Percentiles rank a stretch among this genome's conserved stretches.
These are phyloP conservation scores for Chenopodium formosanum DNA, from an alignment of 148 eudicot species.

Conservation along the genomic window DNA sequence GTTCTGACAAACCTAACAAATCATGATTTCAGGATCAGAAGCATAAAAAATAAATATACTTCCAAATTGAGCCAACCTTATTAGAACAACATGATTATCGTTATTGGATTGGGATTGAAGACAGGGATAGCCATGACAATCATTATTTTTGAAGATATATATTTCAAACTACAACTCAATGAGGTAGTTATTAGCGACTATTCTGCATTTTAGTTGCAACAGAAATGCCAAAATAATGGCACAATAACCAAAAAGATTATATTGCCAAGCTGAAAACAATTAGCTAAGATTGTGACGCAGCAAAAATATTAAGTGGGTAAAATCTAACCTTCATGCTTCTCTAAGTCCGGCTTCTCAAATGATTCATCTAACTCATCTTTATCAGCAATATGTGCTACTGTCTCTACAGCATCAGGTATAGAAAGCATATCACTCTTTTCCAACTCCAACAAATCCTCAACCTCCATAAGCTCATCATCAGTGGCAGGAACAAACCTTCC, in stretches of 20 bases:
- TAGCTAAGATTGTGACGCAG: background rate
- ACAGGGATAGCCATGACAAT: background rate
- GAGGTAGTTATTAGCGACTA: background rate
- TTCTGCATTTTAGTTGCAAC: background rate
- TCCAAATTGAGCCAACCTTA: background rate
- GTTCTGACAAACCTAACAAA: slow-evolving; percentile 33
- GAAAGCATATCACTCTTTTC: slow-evolving; percentile 42
- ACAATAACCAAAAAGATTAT: background rate
- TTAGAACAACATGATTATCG: background rate
- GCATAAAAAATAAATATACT: background rate
- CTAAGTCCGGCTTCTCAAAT: slow-evolving; percentile 20
- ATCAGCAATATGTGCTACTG: slow-evolving; percentile 31
- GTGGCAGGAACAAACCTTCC: slow-evolving; percentile 84
- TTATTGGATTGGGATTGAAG: background rate
- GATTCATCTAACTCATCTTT: slow-evolving; percentile 21
- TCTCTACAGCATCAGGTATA: slow-evolving; percentile 34
- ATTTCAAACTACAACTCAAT: background rate
- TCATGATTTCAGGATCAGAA: slow-evolving; percentile 7
- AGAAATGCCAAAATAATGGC: background rate
- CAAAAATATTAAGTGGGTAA: background rate
- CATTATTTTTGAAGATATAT: background rate
- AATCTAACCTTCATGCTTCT: slow-evolving; percentile 36
- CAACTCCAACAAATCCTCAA: slow-evolving; percentile 65
- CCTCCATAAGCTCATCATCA: slow-evolving; percentile 80
- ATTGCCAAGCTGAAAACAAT: background rate